A percentile compares a stretch with the other conserved stretches of the same genome.
Evolutionary conservation across 2,329 filamentous ascomycete species (phyloP).

Genomic region (Calonectria pteridis): DNA sequence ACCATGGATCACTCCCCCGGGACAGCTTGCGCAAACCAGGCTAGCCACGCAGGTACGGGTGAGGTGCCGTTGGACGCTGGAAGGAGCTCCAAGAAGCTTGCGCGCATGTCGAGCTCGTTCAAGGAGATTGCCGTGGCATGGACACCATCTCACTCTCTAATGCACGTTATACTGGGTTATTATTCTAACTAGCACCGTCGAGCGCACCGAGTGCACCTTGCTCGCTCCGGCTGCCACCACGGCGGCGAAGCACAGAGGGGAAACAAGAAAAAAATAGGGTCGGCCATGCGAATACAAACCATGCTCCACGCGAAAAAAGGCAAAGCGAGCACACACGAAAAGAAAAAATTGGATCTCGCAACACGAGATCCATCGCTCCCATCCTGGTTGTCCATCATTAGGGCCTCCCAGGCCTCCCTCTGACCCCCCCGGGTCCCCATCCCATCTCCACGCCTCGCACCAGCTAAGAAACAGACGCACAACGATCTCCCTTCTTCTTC

Average conservation of each 20-base stretch:
- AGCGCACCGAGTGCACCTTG: constrained; percentile 4
- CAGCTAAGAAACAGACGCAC: constrained; percentile 8
- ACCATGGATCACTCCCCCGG: background rate
- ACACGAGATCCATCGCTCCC: constrained; percentile 15
- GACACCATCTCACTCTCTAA: constrained; percentile 6
- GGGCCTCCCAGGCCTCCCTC: constrained; percentile 5
- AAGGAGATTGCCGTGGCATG: constrained; percentile 7
- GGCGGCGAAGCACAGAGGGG: background rate
- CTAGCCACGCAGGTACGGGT: background rate
- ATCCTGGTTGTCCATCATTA: constrained; percentile 16
- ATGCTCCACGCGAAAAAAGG: constrained; percentile 4
- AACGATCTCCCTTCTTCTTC: constrained; percentile 20
- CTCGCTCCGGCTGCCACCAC: background rate
- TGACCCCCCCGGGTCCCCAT: background rate
- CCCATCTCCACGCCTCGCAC: constrained; percentile 4
- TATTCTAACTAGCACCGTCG: background rate
- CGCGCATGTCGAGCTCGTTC: background rate
- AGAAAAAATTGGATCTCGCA: constrained; percentile 15
- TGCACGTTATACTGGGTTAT: background rate
- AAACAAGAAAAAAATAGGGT: background rate
- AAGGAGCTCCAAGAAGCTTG: background rate
- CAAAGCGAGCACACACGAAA: background rate
- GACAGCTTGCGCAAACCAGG: background rate
- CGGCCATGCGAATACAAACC: constrained; percentile 10
- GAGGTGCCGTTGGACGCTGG: background rate